A percentile compares a stretch with the other conserved stretches of the same genome.
These are phyloP conservation scores for Beauveria varroae DNA, from an alignment of 2,329 filamentous ascomycete species.

Conservation along the genomic window DNA sequence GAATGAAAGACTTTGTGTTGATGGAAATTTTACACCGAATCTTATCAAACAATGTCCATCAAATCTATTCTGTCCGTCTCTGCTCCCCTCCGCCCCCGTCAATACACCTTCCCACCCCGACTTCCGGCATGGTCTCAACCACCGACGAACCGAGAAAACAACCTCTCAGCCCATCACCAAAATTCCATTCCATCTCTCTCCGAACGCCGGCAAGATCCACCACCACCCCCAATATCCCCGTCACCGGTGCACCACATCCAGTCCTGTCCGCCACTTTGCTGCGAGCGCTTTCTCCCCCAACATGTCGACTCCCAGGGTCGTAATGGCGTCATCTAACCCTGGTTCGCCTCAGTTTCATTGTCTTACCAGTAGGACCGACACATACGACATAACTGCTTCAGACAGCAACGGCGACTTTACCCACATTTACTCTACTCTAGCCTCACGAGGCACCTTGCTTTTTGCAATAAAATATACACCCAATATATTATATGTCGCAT, in stretches of 20 bases:
- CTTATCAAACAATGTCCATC: too few relatives aligned
- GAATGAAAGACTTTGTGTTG: too few relatives aligned
- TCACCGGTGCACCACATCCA: background rate
- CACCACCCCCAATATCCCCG: background rate
- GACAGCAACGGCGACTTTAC: too few relatives aligned
- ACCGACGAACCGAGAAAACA: slow-evolving; percentile 10
- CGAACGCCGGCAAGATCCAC: slow-evolving; percentile 1
- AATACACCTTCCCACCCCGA: background rate
- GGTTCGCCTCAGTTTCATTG: background rate
- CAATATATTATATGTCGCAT: slow-evolving; percentile 1
- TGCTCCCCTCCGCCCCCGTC: background rate
- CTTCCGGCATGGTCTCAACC: slow-evolving; percentile 3
- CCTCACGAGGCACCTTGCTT: background rate
- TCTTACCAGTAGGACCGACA: too few relatives aligned
- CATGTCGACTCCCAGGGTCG: background rate
- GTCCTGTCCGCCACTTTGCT: background rate
- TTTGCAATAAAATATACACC: background rate
- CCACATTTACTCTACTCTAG: background rate
- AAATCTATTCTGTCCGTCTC: too few relatives aligned
- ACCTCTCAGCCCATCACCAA: background rate
- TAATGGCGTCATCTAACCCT: slow-evolving; percentile 12
- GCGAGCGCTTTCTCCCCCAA: background rate
- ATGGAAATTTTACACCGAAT: too few relatives aligned
- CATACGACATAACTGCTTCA: too few relatives aligned
- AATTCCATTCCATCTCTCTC: background rate